Conservation (phyloP, 2,329 filamentous ascomycete species). For the Diaporthe longicolla region DNA sequence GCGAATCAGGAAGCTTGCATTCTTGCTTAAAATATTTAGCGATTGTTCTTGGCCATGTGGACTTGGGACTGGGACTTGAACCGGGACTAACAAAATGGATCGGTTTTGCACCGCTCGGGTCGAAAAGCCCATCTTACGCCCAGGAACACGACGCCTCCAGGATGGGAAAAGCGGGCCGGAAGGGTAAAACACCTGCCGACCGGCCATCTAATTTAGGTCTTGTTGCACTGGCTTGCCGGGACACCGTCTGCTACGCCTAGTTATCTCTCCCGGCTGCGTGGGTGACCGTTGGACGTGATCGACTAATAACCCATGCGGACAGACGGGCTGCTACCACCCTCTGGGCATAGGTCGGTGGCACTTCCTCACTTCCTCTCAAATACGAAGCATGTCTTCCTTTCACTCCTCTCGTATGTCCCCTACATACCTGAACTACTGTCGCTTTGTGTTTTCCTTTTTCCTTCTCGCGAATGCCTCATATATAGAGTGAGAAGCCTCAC, state of each 20-base stretch:
- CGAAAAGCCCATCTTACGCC: neutral
- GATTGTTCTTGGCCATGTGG: neutral
- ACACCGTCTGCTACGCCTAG: neutral
- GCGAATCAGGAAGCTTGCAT: slow-evolving; percentile 40
- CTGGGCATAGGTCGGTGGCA: slow-evolving; percentile 28
- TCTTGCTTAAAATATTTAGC: slow-evolving; percentile 26
- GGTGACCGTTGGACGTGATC: slow-evolving; percentile 12
- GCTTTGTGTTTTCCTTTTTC: neutral
- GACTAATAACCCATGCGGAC: slow-evolving; percentile 27
- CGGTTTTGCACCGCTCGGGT: neutral
- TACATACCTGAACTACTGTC: neutral
- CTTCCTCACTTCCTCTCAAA: slow-evolving; percentile 8
- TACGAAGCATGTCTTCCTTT: slow-evolving; percentile 27
- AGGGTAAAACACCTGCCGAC: slow-evolving; percentile 20
- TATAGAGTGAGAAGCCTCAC: slow-evolving; percentile 9
- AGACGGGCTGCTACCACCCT: slow-evolving; percentile 24
- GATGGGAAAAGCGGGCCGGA: slow-evolving; percentile 19
- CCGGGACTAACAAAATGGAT: neutral
- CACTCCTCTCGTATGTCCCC: neutral
- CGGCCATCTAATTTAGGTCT: slow-evolving; percentile 13
- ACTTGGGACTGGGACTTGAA: neutral
- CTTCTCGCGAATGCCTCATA: neutral
- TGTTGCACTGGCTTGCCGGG: neutral
- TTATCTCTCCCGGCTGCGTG: slow-evolving; percentile 21
- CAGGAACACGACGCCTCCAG: slow-evolving; percentile 2